These are phyloP conservation scores for Hawksworthiomyces lignivorus DNA, from an alignment of 2,329 filamentous ascomycete genomes.

Conservation along the genomic window DNA sequence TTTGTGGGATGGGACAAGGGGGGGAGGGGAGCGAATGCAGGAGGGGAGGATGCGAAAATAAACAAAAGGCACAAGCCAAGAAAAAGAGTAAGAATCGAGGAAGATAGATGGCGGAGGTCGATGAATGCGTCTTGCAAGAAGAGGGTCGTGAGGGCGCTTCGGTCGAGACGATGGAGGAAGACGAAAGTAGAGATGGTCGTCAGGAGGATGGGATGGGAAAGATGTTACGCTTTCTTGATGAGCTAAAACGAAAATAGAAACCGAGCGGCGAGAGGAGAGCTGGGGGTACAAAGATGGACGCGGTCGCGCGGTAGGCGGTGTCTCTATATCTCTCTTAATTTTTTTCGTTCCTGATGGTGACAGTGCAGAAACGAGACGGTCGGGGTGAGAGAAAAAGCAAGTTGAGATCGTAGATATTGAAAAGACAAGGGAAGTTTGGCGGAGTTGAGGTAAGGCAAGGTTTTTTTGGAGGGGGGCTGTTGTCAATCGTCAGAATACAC, in stretches of 20 bases:
- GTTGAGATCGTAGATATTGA: slow-evolving; percentile 1
- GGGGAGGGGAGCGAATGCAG: not conserved
- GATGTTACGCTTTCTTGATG: not conserved
- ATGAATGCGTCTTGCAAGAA: not conserved
- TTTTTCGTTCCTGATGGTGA: no score
- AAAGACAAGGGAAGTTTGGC: no score
- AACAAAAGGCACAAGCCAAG: not conserved
- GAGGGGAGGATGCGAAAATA: not conserved
- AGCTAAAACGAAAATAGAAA: slow-evolving; percentile 11
- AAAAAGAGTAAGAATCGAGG: not conserved
- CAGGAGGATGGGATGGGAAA: no score
- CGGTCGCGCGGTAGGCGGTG: no score
- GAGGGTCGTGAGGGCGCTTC: not conserved
- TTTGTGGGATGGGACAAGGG: not conserved
- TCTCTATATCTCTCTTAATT: no score
- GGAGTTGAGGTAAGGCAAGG: slow-evolving; percentile 1
- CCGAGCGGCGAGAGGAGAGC: slow-evolving; percentile 8
- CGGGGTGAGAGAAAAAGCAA: not conserved
- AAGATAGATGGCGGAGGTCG: no score
- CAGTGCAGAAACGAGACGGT: not conserved
- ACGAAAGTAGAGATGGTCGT: not conserved
- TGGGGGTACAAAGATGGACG: no score
- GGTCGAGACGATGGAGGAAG: not conserved
- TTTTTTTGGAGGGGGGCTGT: no score
- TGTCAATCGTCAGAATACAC: no score